Percentiles rank a stretch among this genome's conserved stretches.
These are phyloP conservation scores for Trametes versicolor DNA, from an alignment of 1,284 basidiomycete species.

Conservation along the genomic window DNA sequence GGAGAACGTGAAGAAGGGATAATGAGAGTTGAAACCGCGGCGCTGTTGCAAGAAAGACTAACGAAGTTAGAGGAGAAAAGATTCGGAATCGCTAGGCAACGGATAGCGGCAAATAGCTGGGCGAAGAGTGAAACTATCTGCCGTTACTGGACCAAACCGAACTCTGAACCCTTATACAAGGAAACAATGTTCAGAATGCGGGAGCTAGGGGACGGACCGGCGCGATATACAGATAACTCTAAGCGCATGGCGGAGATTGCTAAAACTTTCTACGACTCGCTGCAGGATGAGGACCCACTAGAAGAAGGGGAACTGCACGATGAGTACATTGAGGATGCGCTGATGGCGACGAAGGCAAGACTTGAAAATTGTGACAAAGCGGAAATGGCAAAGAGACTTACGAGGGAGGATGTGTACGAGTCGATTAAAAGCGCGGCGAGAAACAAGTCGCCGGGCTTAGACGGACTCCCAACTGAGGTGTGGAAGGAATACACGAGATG, in stretches of 20 bases:
- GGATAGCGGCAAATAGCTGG: not conserved
- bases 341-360: not conserved
- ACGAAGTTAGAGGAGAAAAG: not conserved
- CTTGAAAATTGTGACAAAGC: not conserved
- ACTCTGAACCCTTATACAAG: not conserved
- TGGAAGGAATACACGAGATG: constrained; percentile 25
- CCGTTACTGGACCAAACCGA: not conserved
- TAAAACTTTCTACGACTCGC: not conserved
- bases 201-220: not conserved
- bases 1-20: not conserved
- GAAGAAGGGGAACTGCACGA: not conserved
- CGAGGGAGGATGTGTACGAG: not conserved
- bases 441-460: constrained; percentile 27
- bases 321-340: not conserved
- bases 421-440: not conserved
- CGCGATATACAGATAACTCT: not conserved
- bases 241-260: not conserved
- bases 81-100: not conserved
- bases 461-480: constrained; percentile 33
- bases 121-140: not conserved
- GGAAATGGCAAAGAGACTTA: not conserved
- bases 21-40: no score
- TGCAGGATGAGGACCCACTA: not conserved
- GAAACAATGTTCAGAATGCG: not conserved
- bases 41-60: not conserved